Evolutionary conservation across 148 eudicot species (phyloP).

Genomic region (Chenopodium formosanum): DNA sequence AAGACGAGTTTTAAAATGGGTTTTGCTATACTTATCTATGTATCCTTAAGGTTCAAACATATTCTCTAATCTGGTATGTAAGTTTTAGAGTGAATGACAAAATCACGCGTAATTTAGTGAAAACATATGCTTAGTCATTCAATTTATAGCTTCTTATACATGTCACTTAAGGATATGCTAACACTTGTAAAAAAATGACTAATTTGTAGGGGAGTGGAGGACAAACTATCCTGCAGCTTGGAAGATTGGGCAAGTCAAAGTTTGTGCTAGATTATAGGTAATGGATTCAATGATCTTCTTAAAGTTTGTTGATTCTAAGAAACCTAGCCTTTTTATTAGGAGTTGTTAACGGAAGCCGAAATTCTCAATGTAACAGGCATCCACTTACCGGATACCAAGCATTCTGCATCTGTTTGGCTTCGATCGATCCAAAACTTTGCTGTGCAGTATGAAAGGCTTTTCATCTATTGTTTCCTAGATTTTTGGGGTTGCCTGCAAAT

Average conservation of each 20-base stretch:
- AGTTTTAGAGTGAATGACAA: background rate
- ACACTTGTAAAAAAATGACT: background rate
- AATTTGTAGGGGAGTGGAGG: conserved; percentile 57
- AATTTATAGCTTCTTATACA: background rate
- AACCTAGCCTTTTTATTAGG: background rate
- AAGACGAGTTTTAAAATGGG: too few relatives aligned
- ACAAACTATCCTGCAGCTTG: conserved; percentile 79
- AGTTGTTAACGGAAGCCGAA: background rate
- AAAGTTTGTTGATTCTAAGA: background rate
- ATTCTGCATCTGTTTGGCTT: conserved; percentile 85
- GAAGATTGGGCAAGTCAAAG: conserved; percentile 63
- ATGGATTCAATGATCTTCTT: background rate
- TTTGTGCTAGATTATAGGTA: conserved; percentile 94
- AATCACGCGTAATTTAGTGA: background rate
- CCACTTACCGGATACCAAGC: conserved; percentile 94
- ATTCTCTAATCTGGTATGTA: too few relatives aligned
- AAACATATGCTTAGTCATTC: background rate
- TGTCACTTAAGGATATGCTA: background rate
- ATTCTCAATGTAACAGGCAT: conserved; percentile 49
- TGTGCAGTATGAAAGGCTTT: conserved; percentile 53
- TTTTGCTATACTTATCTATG: too few relatives aligned
- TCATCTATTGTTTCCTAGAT: background rate
- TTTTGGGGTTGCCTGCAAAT: background rate
- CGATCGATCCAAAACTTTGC: conserved; percentile 89
- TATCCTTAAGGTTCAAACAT: too few relatives aligned